phyloP scores from a whole-genome alignment of 306 rosid genomes.

The Lagenaria siceraria region DNA sequence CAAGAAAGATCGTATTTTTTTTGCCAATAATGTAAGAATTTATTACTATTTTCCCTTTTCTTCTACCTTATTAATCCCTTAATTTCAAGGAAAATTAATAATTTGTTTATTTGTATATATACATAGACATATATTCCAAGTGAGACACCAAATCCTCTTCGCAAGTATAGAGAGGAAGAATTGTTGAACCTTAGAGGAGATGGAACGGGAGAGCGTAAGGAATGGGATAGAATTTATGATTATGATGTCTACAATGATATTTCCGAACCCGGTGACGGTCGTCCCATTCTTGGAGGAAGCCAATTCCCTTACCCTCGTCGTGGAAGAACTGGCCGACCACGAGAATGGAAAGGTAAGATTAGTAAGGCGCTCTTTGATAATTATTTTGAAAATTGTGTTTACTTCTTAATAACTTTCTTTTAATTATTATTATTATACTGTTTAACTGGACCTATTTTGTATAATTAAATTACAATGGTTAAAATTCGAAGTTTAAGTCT shows the following conservation, averaged over 20 bases:
- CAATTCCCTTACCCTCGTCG: not conserved
- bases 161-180: not conserved
- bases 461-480: too few species aligned
- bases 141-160: not conserved
- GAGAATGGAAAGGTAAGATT: conserved; percentile 29
- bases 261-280: not conserved
- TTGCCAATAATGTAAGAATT: conserved; percentile 24
- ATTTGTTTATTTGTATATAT: too few species aligned
- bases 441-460: too few species aligned
- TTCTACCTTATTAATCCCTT: not conserved
- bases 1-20: conserved; percentile 51
- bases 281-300: not conserved
- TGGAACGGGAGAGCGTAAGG: not conserved
- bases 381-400: too few species aligned
- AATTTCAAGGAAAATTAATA: not conserved
- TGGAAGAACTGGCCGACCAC: conserved; percentile 15
- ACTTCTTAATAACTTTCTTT: too few species aligned
- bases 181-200: not conserved
- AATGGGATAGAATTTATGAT: not conserved
- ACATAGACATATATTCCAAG: not conserved
- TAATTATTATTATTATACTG: too few species aligned
- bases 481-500: too few species aligned
- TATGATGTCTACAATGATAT: not conserved
- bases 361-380: too few species aligned
- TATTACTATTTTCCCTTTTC: not conserved